Base-by-base conservation (phyloP, 2,329 filamentous ascomycete species). In the Scytalidium sp. region DNA sequence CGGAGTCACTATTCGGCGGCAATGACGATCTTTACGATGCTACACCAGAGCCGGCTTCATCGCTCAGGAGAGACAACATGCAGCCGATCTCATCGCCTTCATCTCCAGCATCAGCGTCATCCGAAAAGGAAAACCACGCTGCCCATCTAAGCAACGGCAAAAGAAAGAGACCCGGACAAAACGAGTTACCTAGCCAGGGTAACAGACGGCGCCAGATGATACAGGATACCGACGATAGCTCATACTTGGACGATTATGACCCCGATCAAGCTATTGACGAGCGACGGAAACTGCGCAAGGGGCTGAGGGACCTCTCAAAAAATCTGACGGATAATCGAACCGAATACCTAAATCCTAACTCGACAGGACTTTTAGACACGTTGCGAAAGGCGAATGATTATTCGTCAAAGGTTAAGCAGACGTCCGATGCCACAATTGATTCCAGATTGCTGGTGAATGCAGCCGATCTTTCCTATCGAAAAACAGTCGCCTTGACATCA, bases 371-470 rank as follows among this genome's bases (percentile, higher is more conserved):
- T 15, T 73, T 80, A 50, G 75, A 86, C 9, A 83, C 84, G 1
- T 73, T 97, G 20, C 67, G 79, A 20, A 78, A 79, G 55, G 85
- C 87, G 15, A 85, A 94, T 58, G 67, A 75, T 29, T 70, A 85
- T 13, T 84, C 86, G 53, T 75, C 76, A 49, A 76, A 83, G 57
- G 86, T 96, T 52, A 89, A 87, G 61, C 92, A 97, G 71, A 96
- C 94, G 1, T 84, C 85, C 2, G 94, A 97, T 66, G 94, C 94
- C 1, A 89, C 88, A 1, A 85, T 96, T 53, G 94, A 99, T 65
- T 91, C 93, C 0, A 84, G 88, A n/a, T 76, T 95, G 21, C 78
- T 97, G 3, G 87, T 96, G 44, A 84, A 80, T 55, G 84, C 89
- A 1, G 88, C 89, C 4, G 91, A 97, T 56, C 70, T 95, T 3